Conservation (phyloP, 306 rosid genomes). For the Carpinus fangiana region DNA sequence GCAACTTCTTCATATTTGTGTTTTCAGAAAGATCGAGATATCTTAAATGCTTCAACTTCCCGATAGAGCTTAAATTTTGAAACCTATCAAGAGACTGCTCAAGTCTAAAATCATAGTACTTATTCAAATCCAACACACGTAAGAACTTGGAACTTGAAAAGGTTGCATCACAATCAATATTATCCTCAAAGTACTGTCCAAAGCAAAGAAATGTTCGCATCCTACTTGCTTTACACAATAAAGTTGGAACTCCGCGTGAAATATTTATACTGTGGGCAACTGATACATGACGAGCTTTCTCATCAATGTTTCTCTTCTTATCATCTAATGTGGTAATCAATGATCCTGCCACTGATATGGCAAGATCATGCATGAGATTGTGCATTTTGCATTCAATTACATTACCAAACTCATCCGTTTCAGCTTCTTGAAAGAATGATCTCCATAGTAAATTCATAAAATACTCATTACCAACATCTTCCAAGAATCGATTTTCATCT, state of each 20-base stretch:
- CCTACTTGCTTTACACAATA: neutral
- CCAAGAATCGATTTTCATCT: neutral
- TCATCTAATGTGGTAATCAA: neutral
- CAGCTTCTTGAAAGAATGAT: neutral
- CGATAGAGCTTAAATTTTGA: too few species aligned
- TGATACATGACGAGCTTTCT: conserved; percentile 3
- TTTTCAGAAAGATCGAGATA: neutral
- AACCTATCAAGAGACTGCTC: too few species aligned
- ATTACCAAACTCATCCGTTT: neutral
- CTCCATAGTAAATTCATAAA: conserved; percentile 4
- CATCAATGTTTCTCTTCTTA: too few species aligned
- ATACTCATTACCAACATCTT: conserved; percentile 6
- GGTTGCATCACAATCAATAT: too few species aligned
- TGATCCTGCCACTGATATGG: neutral
- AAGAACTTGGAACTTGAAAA: neutral
- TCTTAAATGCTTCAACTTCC: neutral
- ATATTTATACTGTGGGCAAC: neutral
- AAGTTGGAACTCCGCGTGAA: neutral
- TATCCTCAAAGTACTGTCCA: rapidly evolving
- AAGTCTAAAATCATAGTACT: too few species aligned
- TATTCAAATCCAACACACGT: neutral
- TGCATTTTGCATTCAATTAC: conserved; percentile 2
- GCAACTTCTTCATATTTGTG: neutral
- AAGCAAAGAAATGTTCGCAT: conserved; percentile 16
- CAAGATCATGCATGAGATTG: conserved; percentile 5